Evolutionary conservation across 345 rosid species (phyloP), one percentile per base, ranked within the genome.

Genomic region (Hevea brasiliensis): DNA sequence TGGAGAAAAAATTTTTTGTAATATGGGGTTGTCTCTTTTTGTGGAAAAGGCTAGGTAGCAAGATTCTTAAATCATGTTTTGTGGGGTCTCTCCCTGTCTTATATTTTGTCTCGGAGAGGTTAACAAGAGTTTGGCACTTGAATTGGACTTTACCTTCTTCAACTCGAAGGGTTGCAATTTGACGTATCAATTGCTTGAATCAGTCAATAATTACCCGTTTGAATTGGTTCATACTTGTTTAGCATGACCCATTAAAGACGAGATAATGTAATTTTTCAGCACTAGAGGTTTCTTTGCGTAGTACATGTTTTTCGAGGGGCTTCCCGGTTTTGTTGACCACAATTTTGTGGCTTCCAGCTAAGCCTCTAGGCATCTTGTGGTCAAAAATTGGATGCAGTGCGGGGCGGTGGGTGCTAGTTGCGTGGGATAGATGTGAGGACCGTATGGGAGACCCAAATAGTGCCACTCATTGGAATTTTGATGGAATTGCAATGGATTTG

Each of bases 261-360:
- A 56, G n/a, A 37, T 1, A 10, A 17, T 17, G 51, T 59, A 14
- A 11, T 61, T 41, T 47, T 18, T 13, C 41, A n/a, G 32, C 40
- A 17, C 41, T 59, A 18, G 23, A 53, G 17, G 23, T n/a, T n/a
- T n/a, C n/a, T n/a, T n/a, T n/a, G n/a, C 11, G 61, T 45, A 3
- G 21, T n/a, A 53, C 21, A 42, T 12, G 41, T 37, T 45, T 17
- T 7, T 47, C 9, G 24, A 37, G 41, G 15, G 51, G 17, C 14
- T 73, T 8, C 45, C 69, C 26, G 23, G 23, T 53, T 71, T 81
- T 63, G 42, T 81, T 68, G 76, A 78, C 77, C 77, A 57, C 79
- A 74, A 62, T 73, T 32, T 20, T 62, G 80, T 72, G 78, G 66
- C 47, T 26, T 74, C 56, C 1, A 59, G 55, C 11, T 23, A 15